Base-by-base conservation (phyloP, 2,329 filamentous ascomycete species). In the Hypoxylon sp. region DNA sequence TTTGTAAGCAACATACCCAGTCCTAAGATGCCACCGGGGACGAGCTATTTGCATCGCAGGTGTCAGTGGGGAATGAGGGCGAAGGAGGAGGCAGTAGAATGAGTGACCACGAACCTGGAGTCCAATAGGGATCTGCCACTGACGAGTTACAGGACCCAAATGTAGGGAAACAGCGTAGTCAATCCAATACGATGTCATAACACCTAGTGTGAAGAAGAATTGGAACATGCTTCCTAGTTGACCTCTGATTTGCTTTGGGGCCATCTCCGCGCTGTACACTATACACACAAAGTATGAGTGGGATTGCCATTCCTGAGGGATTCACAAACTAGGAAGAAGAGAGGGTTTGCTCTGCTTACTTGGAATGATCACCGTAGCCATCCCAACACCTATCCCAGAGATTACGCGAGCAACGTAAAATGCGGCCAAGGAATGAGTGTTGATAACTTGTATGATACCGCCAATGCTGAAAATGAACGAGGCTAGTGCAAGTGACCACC, bases 101-200 rank as follows among this genome's bases (percentile, higher is more conserved):
- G 15, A 15, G 11, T 13, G 12, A 9, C 9, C 13, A 50, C 51
- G 45, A 4, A 81, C 69, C 57, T 80, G 75, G 11, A 79, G 64
- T 1, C 70, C 72, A 3, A 77, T 71, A 5, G 78, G 75, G 11
- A 80, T 73, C 52, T 78, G 77, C 78, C 78, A 81, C 60, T 81
- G 78, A 6, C 61, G 64, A 0, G 75, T 75, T 0, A 66, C 68
- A 1, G 64, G 31, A 0, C 64, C 49, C 16, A 79, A 63, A 37
- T 75, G 69, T 27, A 69, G 66, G 2, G 64, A 58, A 4, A 78
- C 76, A 4, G 69, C 78, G 43, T 79, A 80, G 50, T 78, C 75
- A 15, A 80, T 60, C 69, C 75, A 75, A 62, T 76, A 74, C 25
- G 66, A 67, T 4, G 69, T 71, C 53, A 75, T 69, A 12, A 74